Evolutionary conservation across 2,329 filamentous ascomycete species (phyloP).

Genomic region (Colletotrichum musicola): DNA sequence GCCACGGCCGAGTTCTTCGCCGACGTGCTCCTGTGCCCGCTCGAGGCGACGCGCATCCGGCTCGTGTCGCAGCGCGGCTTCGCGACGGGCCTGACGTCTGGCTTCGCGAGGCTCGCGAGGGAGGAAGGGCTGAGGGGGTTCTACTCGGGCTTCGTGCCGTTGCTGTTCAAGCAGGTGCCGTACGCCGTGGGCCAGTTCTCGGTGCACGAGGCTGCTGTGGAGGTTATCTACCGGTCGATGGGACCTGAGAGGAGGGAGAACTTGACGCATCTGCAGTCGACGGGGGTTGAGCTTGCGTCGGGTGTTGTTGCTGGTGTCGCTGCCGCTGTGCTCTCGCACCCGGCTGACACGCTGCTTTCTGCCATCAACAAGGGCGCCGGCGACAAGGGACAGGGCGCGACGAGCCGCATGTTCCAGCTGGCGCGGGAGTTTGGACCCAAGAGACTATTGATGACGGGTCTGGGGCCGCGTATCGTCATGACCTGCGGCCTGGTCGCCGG

Average conservation of each 20-base stretch:
- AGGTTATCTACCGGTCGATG: constrained; percentile 77
- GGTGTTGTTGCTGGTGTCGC: constrained; percentile 91
- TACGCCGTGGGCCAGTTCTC: constrained; percentile 97
- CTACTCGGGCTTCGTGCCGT: constrained; percentile 91
- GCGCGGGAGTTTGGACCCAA: constrained; percentile 64
- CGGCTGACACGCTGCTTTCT: constrained; percentile 76
- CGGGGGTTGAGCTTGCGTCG: constrained; percentile 85
- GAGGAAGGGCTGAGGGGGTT: constrained; percentile 85
- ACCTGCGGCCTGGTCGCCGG: constrained; percentile 65
- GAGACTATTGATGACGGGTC: constrained; percentile 59
- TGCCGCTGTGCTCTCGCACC: constrained; percentile 89
- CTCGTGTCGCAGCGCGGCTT: constrained; percentile 86
- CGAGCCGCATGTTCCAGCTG: constrained; percentile 65
- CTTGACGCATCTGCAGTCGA: constrained; percentile 79
- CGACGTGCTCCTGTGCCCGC: constrained; percentile 87
- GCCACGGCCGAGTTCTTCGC: constrained; percentile 79
- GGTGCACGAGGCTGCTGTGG: constrained; percentile 89
- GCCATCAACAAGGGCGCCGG: constrained; percentile 69
- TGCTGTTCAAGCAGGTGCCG: constrained; percentile 90
- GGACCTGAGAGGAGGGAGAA: constrained; percentile 76
- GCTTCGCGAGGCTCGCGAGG: constrained; percentile 80
- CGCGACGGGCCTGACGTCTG: constrained; percentile 76
- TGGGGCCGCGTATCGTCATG: constrained; percentile 66
- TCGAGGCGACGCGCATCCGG: constrained; percentile 84
- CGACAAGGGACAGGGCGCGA: constrained; percentile 59